Evolutionary conservation across 139 green algal species (phyloP), one percentile per base, ranked within the genome.

Genomic region (Chlorella sp.): DNA sequence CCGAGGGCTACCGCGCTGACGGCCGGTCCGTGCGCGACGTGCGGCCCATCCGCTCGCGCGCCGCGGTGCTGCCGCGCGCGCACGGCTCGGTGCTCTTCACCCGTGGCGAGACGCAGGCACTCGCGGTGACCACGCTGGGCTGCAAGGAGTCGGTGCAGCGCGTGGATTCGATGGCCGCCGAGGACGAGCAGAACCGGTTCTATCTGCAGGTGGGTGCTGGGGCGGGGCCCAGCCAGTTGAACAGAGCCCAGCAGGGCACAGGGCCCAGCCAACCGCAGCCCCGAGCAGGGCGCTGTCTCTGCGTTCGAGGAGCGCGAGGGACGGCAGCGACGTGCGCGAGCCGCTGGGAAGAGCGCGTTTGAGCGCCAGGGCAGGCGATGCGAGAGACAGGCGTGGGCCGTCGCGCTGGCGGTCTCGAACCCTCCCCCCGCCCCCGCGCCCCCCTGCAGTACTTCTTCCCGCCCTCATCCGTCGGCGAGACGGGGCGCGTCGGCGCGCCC

Each of bases 41-140:
- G 43, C 84, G 95, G 0, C 90, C 91, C 50, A 99, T 99, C 71
- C 82, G 71, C 64, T 83, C 69, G 38, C 79, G 90, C 21, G 90
- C 87, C 7, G 67, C 74, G 15, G 45, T 96, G 65, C 85, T 98
- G 65, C 95, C 95, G 12, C 76, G 95, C 71, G 93, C 90, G 3
- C 96, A 99, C 82, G 96, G 96, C 74, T 93, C 80, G 62, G 86
- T 90, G 12, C 90, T 99, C 9, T 99, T 99, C 82, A 99, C 96
- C 21, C 88, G 96, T 2, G 96, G 96, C 8, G 95, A 99, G 82
- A 99, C 95, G 31, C 95, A 99, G 87, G 87, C 88, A 9, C 53
- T 98, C 40, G 91, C 89, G 12, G 92, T 96, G 19, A 79, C 91
- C 31, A 98, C 94, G 5, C 85, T 98, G 27, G 87, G 86, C 36